phyloP scores from a whole-genome alignment of 2,329 filamentous ascomycete species.

The Xylaria sp. region DNA sequence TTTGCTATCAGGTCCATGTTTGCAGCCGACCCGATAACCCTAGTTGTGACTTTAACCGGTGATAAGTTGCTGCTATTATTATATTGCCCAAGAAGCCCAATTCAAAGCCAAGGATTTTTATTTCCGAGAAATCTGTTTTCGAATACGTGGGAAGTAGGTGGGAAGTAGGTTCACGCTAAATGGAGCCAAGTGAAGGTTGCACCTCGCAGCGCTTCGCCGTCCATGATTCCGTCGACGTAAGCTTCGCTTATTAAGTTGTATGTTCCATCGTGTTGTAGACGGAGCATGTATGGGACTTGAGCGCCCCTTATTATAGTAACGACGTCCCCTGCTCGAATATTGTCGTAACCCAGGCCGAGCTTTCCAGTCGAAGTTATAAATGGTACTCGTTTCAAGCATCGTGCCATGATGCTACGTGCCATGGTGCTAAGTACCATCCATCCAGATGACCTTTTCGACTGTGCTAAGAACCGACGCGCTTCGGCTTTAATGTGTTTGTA shows the following conservation, averaged over 20 bases:
- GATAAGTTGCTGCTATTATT: no score
- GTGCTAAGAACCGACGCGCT: neutral
- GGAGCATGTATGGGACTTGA: slow-evolving; percentile 16
- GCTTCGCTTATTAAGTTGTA: slow-evolving; percentile 18
- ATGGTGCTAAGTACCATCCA: no score
- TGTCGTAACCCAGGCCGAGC: slow-evolving; percentile 12
- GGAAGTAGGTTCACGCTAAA: slow-evolving; percentile 8
- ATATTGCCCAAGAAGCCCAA: no score
- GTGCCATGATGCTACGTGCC: neutral
- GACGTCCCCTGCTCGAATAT: slow-evolving; percentile 10
- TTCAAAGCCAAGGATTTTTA: no score
- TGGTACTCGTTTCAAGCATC: slow-evolving; percentile 12
- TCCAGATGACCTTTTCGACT: neutral
- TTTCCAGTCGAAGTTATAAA: slow-evolving; percentile 6
- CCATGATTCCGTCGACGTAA: slow-evolving; percentile 20
- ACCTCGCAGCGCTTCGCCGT: slow-evolving; percentile 11
- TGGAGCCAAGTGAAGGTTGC: neutral
- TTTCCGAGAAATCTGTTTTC: no score
- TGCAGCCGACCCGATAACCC: no score
- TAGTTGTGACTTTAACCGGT: no score
- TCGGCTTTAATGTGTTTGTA: neutral
- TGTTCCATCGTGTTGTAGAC: neutral
- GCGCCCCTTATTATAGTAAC: slow-evolving; percentile 13
- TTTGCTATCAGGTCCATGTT: no score
- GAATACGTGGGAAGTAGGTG: no score